These are phyloP conservation scores for Microsporum audouinii DNA, from an alignment of 2,329 filamentous ascomycete genomes.

Conservation along the genomic window DNA sequence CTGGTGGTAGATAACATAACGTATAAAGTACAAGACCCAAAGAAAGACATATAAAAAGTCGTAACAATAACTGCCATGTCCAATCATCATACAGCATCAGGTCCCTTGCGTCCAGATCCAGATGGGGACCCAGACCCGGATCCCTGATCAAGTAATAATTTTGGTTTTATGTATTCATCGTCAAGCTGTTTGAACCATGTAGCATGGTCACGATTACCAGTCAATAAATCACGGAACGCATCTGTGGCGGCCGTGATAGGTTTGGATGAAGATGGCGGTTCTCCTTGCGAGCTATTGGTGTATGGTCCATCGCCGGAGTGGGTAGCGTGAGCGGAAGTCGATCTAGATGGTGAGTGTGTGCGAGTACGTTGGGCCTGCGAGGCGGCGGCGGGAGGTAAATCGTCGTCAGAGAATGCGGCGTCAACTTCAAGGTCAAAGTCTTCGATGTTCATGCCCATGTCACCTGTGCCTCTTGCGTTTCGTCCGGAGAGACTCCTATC, in stretches of 20 bases:
- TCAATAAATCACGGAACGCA: conserved; percentile 70
- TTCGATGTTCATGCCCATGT: conserved; percentile 22
- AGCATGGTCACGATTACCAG: conserved; percentile 70
- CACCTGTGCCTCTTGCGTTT: conserved; percentile 28
- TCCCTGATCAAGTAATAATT: conserved; percentile 63
- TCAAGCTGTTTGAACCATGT: conserved; percentile 86
- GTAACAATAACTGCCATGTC: not conserved
- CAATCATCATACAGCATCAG: conserved; percentile 25
- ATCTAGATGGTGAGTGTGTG: not conserved
- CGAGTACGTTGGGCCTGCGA: conserved; percentile 21
- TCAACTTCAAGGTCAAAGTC: conserved; percentile 33
- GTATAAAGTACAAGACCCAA: not conserved
- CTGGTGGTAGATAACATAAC: not conserved
- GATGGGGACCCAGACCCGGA: conserved; percentile 19
- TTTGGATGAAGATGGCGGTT: conserved; percentile 9
- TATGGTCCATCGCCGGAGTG: not conserved
- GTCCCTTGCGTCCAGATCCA: conserved; percentile 27
- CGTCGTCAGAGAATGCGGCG: conserved; percentile 39
- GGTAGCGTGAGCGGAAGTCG: not conserved
- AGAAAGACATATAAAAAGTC: not conserved
- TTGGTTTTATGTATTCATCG: conserved; percentile 92
- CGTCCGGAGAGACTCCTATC: conserved; percentile 28
- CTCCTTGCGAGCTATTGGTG: conserved; percentile 5
- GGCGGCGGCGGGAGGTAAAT: conserved; percentile 45
- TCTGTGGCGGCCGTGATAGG: conserved; percentile 55